Conservation (phyloP, 2,329 filamentous ascomycete species). For the Neofusicoccum ribis region DNA sequence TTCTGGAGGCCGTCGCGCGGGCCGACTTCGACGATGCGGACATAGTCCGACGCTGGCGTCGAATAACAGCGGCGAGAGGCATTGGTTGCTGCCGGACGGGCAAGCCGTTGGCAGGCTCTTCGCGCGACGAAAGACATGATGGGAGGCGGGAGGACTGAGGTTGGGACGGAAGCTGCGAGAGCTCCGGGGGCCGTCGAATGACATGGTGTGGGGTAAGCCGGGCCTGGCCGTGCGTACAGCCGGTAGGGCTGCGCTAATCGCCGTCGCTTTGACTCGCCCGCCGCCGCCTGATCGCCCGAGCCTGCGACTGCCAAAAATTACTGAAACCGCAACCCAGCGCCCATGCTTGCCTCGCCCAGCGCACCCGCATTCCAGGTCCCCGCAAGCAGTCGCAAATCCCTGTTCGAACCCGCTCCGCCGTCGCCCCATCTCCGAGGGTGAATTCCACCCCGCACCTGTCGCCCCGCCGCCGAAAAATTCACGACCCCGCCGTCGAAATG, state of each 20-base stretch:
- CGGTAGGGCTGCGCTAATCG: constrained; percentile 18
- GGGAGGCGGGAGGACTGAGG: not conserved
- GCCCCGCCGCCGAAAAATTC: constrained; percentile 3
- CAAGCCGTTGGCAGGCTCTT: not conserved
- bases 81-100: not conserved
- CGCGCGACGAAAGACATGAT: constrained; percentile 6
- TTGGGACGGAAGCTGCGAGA: constrained; percentile 5
- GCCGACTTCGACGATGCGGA: constrained; percentile 60
- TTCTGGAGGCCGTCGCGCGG: constrained; percentile 79
- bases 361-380: too few relatives aligned
- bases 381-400: not conserved
- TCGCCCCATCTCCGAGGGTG: not conserved
- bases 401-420: not conserved
- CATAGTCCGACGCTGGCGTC: constrained; percentile 29
- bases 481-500: constrained; percentile 51
- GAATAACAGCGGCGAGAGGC: constrained; percentile 4
- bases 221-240: not conserved
- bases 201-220: constrained; percentile 21
- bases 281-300: constrained; percentile 5
- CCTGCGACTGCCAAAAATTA: not conserved
- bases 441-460: not conserved
- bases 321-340: not conserved
- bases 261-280: constrained; percentile 13
- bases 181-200: constrained; percentile 13
- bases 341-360: not conserved